Conservation (phyloP, 352 stramenopile genomes). For the Pythium dissotocum region DNA sequence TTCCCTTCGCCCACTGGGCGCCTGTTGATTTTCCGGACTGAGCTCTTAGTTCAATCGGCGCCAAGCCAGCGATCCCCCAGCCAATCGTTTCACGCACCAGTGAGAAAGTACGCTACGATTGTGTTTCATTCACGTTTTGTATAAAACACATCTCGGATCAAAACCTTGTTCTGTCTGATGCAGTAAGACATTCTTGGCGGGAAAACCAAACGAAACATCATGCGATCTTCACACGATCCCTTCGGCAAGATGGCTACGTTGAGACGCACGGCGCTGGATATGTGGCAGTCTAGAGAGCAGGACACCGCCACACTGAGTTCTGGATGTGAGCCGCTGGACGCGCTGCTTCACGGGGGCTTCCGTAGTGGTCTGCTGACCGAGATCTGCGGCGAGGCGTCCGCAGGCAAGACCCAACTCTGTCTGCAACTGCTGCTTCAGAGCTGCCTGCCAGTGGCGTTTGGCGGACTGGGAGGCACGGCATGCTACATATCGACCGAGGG, state of each 20-base stretch:
- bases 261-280: slow-evolving; percentile 41
- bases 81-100: slow-evolving; percentile 9
- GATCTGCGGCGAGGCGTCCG: slow-evolving; percentile 70
- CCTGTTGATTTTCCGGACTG: background rate
- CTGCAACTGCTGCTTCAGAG: slow-evolving; percentile 77
- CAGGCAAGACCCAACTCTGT: slow-evolving; percentile 81
- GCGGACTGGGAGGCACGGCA: slow-evolving; percentile 56
- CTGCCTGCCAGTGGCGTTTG: slow-evolving; percentile 44
- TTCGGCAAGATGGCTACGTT: slow-evolving; percentile 22
- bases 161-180: slow-evolving; percentile 18
- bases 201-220: slow-evolving; percentile 5
- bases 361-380: slow-evolving; percentile 69
- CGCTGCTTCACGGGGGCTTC: slow-evolving; percentile 61
- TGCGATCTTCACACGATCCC: background rate
- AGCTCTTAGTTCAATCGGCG: background rate
- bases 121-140: slow-evolving; percentile 16
- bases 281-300: slow-evolving; percentile 36
- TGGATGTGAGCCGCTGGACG: slow-evolving; percentile 63
- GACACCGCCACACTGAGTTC: slow-evolving; percentile 40
- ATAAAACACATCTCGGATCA: no score
- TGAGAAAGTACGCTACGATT: slow-evolving; percentile 5
- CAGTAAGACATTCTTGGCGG: slow-evolving; percentile 17
- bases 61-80: background rate
- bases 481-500: slow-evolving; percentile 86
- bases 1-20: background rate